Evolutionary conservation across 371 early-diverging fungal genomes (phyloP).

Genomic region (Coemansia sp.): DNA sequence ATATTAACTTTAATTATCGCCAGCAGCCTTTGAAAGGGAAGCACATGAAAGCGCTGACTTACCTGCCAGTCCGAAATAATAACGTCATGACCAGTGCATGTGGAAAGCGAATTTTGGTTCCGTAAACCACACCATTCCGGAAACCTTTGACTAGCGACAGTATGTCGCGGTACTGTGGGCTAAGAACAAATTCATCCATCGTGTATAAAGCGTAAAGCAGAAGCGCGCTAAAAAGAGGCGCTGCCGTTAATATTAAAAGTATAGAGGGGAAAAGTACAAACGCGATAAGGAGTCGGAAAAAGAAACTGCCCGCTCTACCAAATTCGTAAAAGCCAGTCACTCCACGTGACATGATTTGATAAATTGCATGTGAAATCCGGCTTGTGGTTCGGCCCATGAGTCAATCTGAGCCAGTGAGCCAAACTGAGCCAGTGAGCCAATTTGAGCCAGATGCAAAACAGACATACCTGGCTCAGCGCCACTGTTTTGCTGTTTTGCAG

Average conservation of each 20-base stretch:
- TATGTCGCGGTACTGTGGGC: conserved; percentile 76
- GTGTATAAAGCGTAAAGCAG: background rate
- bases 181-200: conserved; percentile 54
- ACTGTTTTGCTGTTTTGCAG: background rate
- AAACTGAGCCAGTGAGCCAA: background rate
- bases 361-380: background rate
- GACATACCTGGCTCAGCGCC: background rate
- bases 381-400: background rate
- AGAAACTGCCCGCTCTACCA: background rate
- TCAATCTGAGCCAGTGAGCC: background rate
- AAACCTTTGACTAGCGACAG: conserved; percentile 89
- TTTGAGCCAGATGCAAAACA: background rate
- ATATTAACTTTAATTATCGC: background rate
- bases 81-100: conserved; percentile 98
- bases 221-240: background rate
- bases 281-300: background rate
- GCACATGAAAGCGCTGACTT: conserved; percentile 30
- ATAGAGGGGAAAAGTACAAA: background rate
- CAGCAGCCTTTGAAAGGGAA: background rate
- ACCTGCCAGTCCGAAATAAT: conserved; percentile 88
- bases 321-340: background rate
- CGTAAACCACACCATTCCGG: conserved; percentile 95
- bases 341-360: background rate
- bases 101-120: conserved; percentile 94
- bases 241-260: conserved; percentile 1